phyloP scores from a whole-genome alignment of 495 filamentous ascomycete species.

The Hypoxylon lienhwacheense region DNA sequence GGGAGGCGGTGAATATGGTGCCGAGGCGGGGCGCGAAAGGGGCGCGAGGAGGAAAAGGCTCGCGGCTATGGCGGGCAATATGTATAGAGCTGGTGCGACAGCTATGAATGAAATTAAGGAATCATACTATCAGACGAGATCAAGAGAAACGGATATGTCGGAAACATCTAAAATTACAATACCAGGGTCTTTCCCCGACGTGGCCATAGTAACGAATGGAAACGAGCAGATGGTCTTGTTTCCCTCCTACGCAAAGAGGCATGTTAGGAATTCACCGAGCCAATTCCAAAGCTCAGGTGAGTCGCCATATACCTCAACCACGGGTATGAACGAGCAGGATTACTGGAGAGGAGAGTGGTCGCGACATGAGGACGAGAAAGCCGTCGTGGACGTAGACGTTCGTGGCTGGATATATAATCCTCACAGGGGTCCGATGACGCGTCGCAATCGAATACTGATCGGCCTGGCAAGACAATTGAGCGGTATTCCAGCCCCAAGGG shows the following conservation, averaged over 20 bases:
- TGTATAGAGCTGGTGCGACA: constrained; percentile 70
- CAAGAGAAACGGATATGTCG: constrained; percentile 51
- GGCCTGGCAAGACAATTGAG: constrained; percentile 81
- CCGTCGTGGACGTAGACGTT: constrained; percentile 89
- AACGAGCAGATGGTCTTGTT: constrained; percentile 94
- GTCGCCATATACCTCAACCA: constrained; percentile 19
- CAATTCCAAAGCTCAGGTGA: constrained; percentile 27
- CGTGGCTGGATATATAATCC: constrained; percentile 93
- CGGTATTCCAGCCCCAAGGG: constrained; percentile 71
- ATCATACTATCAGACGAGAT: constrained; percentile 76
- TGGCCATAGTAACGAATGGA: constrained; percentile 73
- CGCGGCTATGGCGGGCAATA: constrained; percentile 55
- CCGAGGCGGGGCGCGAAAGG: constrained; percentile 52
- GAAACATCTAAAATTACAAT: constrained; percentile 59
- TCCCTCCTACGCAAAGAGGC: constrained; percentile 80
- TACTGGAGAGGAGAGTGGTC: constrained; percentile 74
- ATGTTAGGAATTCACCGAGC: constrained; percentile 50
- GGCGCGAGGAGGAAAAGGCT: constrained; percentile 77
- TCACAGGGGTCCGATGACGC: constrained; percentile 79
- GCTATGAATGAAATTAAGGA: constrained; percentile 91
- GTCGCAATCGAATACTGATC: constrained; percentile 83
- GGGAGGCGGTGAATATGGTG: constrained; percentile 33
- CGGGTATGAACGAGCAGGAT: constrained; percentile 55
- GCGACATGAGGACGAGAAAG: constrained; percentile 70
- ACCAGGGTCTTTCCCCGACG: constrained; percentile 79